Evolutionary conservation across 768 basidiomycete genomes (phyloP).

Genomic region (Grammothele lineata): DNA sequence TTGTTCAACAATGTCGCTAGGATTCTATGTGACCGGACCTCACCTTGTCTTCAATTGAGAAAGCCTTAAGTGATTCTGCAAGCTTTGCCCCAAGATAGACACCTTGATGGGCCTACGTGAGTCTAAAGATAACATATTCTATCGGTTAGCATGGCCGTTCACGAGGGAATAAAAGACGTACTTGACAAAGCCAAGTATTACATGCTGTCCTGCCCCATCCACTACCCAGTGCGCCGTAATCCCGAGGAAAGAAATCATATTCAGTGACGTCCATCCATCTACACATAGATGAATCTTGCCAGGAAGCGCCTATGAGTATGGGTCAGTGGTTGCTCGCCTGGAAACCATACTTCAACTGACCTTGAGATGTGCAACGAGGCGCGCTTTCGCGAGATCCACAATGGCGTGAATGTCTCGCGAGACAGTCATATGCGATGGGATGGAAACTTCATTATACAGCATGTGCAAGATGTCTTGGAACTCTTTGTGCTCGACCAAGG

Average conservation of each 20-base stretch:
- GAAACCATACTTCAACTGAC: background rate
- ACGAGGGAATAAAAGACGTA: background rate
- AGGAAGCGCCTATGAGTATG: too few species aligned
- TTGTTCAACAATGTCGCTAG: background rate
- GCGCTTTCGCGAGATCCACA: background rate
- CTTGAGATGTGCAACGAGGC: slow-evolving; percentile 1
- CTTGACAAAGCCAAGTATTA: slow-evolving; percentile 3
- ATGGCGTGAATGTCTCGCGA: slow-evolving; percentile 14
- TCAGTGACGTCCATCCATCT: slow-evolving; percentile 12
- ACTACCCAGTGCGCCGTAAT: slow-evolving; percentile 21
- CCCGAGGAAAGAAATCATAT: slow-evolving; percentile 26
- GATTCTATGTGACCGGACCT: background rate
- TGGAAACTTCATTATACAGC: slow-evolving; percentile 13
- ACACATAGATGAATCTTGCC: slow-evolving; percentile 25
- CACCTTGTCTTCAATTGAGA: slow-evolving; percentile 10
- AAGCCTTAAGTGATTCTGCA: background rate
- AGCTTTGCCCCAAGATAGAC: slow-evolving; percentile 4
- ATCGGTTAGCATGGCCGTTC: background rate
- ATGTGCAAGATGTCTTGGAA: slow-evolving; percentile 12
- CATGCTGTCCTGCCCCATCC: slow-evolving; percentile 10
- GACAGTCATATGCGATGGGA: slow-evolving; percentile 10
- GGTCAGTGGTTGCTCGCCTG: too few species aligned
- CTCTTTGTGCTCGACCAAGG: slow-evolving; percentile 12
- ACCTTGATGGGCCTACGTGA: slow-evolving; percentile 5
- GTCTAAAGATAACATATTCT: background rate